Evolutionary conservation across 2,329 filamentous ascomycete genomes (phyloP), one percentile per base, ranked within the genome.

Genomic region (Cryphonectria parasitica): DNA sequence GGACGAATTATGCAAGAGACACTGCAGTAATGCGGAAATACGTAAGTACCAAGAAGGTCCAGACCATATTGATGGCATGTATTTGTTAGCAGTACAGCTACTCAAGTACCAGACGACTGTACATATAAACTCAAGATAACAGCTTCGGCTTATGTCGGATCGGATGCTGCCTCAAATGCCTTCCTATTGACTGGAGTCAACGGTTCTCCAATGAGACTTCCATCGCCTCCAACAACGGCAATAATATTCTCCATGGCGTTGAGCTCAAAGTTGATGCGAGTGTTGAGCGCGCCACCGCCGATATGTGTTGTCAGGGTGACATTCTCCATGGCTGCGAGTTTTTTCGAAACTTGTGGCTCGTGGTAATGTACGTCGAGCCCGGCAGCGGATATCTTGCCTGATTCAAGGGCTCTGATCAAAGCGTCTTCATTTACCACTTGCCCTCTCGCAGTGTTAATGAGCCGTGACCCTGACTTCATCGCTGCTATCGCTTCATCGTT

Each of bases 201-300:
- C 11, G 45, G 45, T 49, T 49, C 45, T 10, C 45, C 45, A n/a
- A 49, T 10, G 19, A 49, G 11, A n/a, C 22, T n/a, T 1, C 45
- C 45, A 49, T 49, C 19, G 7, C 22, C 45, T n/a, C 64, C 68
- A 15, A 79, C 75, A 0, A 79, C 76, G 8, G 70, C 31, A 54
- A 78, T 56, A 22, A 81, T 80, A 54, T 81, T 80, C 75, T 78
- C 77, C 77, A 81, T 80, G 0, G 78, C 78, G 69, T 79, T 75
- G 31, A 79, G 72, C 73, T 83, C 80, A 66, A 83, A 83, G 5
- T 81, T 82, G 31, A 82, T 78, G n/a, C 81, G 75, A 19, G 78
- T 81, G 1, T 80, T 79, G 5, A 82, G 72, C 1, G 80, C 80
- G 0, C 78, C 79, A 1, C 81, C 81, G 0, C 76, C 80, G n/a